Conservation (phyloP, 495 filamentous ascomycete species). For the Penicillium tannophilum region DNA sequence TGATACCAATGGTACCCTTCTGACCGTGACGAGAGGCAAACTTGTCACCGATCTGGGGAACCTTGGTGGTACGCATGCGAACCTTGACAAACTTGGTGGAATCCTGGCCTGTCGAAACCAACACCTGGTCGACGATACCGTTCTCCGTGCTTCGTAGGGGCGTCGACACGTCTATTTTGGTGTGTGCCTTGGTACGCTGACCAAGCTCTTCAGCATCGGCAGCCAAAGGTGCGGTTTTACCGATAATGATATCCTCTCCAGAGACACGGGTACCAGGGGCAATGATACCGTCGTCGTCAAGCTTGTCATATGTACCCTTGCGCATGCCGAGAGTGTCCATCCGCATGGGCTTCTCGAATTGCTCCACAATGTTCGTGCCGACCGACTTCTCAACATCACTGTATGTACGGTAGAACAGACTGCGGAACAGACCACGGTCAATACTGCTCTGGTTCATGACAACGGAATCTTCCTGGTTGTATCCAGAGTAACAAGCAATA, state of each 20-base stretch:
- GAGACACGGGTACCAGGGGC: conserved; percentile 91
- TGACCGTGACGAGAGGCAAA: conserved; percentile 99
- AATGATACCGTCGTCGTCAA: conserved; percentile 93
- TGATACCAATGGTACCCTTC: conserved; percentile 98
- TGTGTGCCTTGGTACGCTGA: conserved; percentile 82
- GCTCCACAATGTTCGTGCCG: conserved; percentile 83
- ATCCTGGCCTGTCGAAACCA: conserved; percentile 84
- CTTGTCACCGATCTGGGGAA: conserved; percentile 98
- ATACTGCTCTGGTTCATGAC: conserved; percentile 99
- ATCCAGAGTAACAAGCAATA: conserved; percentile 96
- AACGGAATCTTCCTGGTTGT: conserved; percentile 99
- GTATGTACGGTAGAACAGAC: conserved; percentile 96
- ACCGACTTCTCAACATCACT: conserved; percentile 94
- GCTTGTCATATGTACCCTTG: conserved; percentile 96
- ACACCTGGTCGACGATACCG: conserved; percentile 91
- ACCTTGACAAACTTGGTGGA: conserved; percentile 94
- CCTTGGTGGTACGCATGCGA: conserved; percentile 93
- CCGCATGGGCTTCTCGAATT: conserved; percentile 93
- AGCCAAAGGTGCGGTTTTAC: conserved; percentile 92
- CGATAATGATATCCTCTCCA: conserved; percentile 98
- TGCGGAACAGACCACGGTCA: conserved; percentile 94
- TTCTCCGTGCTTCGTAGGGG: conserved; percentile 93
- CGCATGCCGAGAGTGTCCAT: conserved; percentile 85
- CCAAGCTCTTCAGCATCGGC: conserved; percentile 93
- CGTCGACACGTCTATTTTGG: conserved; percentile 92